Percentiles rank a stretch among this genome's conserved stretches.
Evolutionary conservation across 2,329 filamentous ascomycete genomes (phyloP).

Genomic region (Fusarium sp.): DNA sequence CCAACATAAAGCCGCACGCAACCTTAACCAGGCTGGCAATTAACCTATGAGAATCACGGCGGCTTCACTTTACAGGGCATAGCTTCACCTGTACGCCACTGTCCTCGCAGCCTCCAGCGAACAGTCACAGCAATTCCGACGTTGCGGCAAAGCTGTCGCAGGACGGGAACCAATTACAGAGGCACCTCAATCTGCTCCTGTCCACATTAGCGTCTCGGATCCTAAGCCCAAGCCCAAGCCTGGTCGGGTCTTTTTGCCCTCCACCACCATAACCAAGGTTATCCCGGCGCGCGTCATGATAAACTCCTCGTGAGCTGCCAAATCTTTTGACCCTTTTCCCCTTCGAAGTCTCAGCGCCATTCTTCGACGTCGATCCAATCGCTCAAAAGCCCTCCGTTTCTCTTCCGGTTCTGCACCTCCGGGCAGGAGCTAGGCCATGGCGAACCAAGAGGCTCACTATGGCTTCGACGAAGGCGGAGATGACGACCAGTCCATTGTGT

Average conservation of each 20-base stretch:
- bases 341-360: slow-evolving; percentile 28
- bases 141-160: slow-evolving; percentile 20
- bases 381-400: slow-evolving; percentile 26
- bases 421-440: slow-evolving; percentile 54
- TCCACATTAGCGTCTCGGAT: slow-evolving; percentile 44
- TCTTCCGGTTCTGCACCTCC: slow-evolving; percentile 44
- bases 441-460: slow-evolving; percentile 59
- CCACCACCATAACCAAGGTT: slow-evolving; percentile 43
- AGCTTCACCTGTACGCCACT: slow-evolving; percentile 18
- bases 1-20: slow-evolving; percentile 11
- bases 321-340: slow-evolving; percentile 41
- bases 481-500: slow-evolving; percentile 63
- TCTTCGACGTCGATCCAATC: slow-evolving; percentile 32
- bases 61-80: slow-evolving; percentile 17
- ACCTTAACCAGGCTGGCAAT: no score
- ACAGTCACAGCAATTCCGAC: slow-evolving; percentile 38
- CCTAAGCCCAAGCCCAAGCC: slow-evolving; percentile 31
- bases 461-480: slow-evolving; percentile 61
- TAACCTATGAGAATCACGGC: neutral
- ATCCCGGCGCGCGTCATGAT: slow-evolving; percentile 49
- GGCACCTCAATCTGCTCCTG: slow-evolving; percentile 18
- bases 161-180: slow-evolving; percentile 40
- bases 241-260: slow-evolving; percentile 34
- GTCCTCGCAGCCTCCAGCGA: slow-evolving; percentile 6
- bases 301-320: slow-evolving; percentile 45